Evolutionary conservation across 2,329 filamentous ascomycete genomes (phyloP).

Genomic region (Emydomyces testavorans): DNA sequence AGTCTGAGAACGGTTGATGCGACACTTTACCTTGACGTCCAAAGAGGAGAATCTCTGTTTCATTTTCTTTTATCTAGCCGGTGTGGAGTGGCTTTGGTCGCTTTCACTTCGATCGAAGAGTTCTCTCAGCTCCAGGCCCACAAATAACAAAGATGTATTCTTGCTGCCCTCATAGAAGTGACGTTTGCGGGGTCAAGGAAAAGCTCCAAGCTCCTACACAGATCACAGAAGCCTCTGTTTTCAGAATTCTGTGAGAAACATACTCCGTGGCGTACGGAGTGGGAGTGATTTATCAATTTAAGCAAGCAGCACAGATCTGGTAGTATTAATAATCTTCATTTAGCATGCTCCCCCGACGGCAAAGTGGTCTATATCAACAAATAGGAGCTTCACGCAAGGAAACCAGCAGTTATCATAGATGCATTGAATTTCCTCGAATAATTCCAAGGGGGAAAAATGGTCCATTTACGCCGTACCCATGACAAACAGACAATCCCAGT

Average conservation of each 20-base stretch:
- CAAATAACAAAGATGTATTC: no score
- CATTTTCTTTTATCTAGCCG: constrained; percentile 30
- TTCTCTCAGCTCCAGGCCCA: no score
- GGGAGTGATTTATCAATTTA: not conserved
- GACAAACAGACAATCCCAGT: constrained; percentile 16
- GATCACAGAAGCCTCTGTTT: no score
- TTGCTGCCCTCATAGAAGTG: no score
- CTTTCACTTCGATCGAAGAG: no score
- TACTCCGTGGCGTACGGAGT: not conserved
- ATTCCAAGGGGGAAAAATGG: constrained; percentile 12
- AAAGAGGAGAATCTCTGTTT: constrained; percentile 50
- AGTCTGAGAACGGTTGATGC: not conserved
- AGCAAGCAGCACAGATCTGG: not conserved
- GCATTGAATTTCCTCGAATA: constrained; percentile 1
- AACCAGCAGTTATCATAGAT: not conserved
- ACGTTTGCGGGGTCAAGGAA: constrained; percentile 19
- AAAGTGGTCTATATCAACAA: constrained; percentile 6
- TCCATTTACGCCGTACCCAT: constrained; percentile 13
- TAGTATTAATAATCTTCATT: constrained; percentile 4
- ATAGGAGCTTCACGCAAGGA: not conserved
- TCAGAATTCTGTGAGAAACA: not conserved
- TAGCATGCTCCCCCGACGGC: not conserved
- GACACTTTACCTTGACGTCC: constrained; percentile 43
- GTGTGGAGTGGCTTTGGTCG: not conserved
- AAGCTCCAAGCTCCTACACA: not conserved